phyloP scores from a whole-genome alignment of 225 moss, liverwort and hornwort species.

The Climacium dendroides region DNA sequence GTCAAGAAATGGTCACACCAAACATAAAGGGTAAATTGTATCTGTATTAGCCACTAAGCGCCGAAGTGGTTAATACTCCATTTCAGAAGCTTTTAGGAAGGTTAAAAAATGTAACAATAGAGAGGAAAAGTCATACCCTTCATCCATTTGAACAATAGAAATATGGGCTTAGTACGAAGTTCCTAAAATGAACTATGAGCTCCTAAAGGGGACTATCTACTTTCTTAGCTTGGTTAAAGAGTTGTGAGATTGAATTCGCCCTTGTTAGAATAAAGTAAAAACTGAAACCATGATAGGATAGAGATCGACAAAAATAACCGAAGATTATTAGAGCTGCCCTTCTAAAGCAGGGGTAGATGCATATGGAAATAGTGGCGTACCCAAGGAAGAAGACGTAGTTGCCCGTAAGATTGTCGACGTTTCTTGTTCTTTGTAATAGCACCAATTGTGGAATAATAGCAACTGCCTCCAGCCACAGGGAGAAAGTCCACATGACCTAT shows the following conservation, averaged over 20 bases:
- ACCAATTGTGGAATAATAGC: conserved; percentile 92
- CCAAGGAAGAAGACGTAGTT: conserved; percentile 95
- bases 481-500: conserved; percentile 87
- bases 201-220: not conserved
- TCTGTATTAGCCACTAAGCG: not conserved
- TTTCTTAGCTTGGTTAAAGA: not conserved
- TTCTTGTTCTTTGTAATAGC: conserved; percentile 76
- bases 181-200: not conserved
- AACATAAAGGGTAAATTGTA: not conserved
- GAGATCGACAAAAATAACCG: not conserved
- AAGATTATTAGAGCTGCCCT: not conserved
- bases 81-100: not conserved
- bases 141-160: not conserved
- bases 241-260: not conserved
- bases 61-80: not conserved
- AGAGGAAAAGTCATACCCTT: not conserved
- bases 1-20: not conserved
- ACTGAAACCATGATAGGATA: not conserved
- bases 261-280: not conserved
- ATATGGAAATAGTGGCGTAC: conserved; percentile 8
- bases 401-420: conserved; percentile 84
- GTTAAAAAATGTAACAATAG: not conserved
- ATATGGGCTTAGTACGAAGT: not conserved
- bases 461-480: conserved; percentile 86
- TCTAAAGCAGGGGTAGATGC: not conserved